Conservation (phyloP, 257 asterid genomes). For the Primulina huaijiensis region DNA sequence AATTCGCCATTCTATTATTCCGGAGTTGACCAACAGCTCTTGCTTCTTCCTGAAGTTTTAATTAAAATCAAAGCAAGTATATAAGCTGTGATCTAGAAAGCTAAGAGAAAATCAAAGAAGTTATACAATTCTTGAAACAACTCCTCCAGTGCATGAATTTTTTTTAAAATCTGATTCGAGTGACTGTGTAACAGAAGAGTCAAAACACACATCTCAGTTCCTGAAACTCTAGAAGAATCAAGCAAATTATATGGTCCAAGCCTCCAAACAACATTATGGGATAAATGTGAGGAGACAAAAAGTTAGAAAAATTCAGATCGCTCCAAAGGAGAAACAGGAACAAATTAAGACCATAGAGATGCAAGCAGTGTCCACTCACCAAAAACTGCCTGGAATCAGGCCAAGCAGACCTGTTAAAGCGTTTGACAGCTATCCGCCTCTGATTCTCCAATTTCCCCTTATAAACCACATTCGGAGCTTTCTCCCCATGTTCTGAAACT, state of each 20-base stretch:
- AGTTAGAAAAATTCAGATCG: neutral
- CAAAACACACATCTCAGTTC: slow-evolving; percentile 6
- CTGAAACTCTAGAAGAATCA: neutral
- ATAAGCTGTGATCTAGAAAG: slow-evolving; percentile 1
- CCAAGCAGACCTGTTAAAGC: slow-evolving; percentile 90
- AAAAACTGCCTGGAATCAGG: slow-evolving; percentile 82
- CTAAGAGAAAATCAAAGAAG: slow-evolving; percentile 15
- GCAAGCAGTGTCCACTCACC: slow-evolving; percentile 41
- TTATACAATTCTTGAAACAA: neutral
- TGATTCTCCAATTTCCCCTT: slow-evolving; percentile 87
- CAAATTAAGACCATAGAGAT: slow-evolving; percentile 2
- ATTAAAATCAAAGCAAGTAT: slow-evolving; percentile 12
- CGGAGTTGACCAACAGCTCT: slow-evolving; percentile 89
- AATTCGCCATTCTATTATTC: slow-evolving; percentile 68
- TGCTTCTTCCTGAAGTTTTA: slow-evolving; percentile 75
- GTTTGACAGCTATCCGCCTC: slow-evolving; percentile 84
- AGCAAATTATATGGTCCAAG: neutral
- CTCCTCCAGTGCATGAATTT: neutral
- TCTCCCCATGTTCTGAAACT: slow-evolving; percentile 95
- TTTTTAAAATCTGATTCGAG: neutral
- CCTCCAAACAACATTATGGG: neutral
- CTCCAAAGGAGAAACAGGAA: neutral
- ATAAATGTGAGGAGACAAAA: neutral
- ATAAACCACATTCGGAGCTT: slow-evolving; percentile 93
- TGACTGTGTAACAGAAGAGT: neutral